A percentile compares a stretch with the other conserved stretches of the same genome.
phyloP scores from a whole-genome alignment of 2,329 filamentous ascomycete species.

The Exophiala xenobiotica region DNA sequence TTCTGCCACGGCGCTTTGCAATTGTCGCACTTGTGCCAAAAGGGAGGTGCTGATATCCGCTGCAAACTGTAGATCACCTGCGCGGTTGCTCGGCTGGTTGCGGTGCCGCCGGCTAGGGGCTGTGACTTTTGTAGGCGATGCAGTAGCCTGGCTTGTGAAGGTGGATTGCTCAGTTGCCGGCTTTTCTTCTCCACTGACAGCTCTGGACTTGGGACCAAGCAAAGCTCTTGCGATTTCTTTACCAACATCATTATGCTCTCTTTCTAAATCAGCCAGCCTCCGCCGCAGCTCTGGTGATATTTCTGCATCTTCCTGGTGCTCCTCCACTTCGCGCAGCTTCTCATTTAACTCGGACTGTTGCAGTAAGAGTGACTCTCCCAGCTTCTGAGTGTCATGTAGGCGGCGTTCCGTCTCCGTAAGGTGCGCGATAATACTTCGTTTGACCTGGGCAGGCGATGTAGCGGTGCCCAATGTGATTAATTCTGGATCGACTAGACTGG shows the following conservation, averaged over 20 bases:
- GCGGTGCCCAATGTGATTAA: slow-evolving; percentile 73
- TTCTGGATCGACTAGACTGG: slow-evolving; percentile 72
- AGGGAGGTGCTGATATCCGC: slow-evolving; percentile 95
- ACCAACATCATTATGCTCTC: slow-evolving; percentile 91
- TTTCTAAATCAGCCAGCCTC: slow-evolving; percentile 83
- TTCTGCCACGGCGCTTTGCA: slow-evolving; percentile 81
- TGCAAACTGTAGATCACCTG: slow-evolving; percentile 97
- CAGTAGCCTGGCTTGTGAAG: slow-evolving; percentile 79
- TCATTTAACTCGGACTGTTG: slow-evolving; percentile 83
- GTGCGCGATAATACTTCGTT: slow-evolving; percentile 84
- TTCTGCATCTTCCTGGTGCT: slow-evolving; percentile 71
- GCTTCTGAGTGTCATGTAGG: slow-evolving; percentile 83
- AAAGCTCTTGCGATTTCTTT: slow-evolving; percentile 86
- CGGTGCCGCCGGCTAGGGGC: slow-evolving; percentile 84
- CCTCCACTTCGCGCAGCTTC: slow-evolving; percentile 79
- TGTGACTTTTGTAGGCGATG: slow-evolving; percentile 83
- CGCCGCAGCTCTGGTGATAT: slow-evolving; percentile 78
- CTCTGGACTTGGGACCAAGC: slow-evolving; percentile 74
- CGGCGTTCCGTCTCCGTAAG: slow-evolving; percentile 88
- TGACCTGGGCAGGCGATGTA: slow-evolving; percentile 81
- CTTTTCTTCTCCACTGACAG: slow-evolving; percentile 65
- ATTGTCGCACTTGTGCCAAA: slow-evolving; percentile 86
- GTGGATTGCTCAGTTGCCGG: slow-evolving; percentile 71
- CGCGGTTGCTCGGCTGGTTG: slow-evolving; percentile 82
- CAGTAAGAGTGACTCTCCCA: slow-evolving; percentile 82